Base-by-base conservation (phyloP, 768 basidiomycete species). In the Panaeolus papilionaceus region DNA sequence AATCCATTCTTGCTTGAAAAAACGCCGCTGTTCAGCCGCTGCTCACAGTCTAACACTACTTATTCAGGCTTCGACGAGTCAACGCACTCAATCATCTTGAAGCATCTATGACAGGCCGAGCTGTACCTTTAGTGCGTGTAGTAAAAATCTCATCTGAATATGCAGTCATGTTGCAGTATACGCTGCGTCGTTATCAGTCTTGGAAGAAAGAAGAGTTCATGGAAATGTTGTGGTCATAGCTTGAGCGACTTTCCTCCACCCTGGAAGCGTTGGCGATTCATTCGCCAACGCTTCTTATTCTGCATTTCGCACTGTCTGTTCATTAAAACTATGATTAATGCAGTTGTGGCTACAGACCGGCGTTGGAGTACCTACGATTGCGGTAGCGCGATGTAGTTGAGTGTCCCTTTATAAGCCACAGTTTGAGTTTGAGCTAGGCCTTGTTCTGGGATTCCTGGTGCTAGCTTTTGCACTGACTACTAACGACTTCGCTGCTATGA, bases 401-500 rank as follows among this genome's bases (percentile, higher is more conserved):
- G 47, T 23, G 10, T 14, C n/a, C 28, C 3, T 16, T 58, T 58
- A 58, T 33, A 58, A 58, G 1, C 54, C 54, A 44, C 14, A 44
- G 39, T 40, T 16, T 44, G 42, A 18, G 42, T 44, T 44, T 12
- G 42, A 44, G 42, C 5, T 18, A 44, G 42, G 42, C 18, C 18
- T 12, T 14, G 14, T 3, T 2, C 16, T 58, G 16, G 54, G 26
- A 49, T 20, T 7, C 16, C 28, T 37, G 33, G 33, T 58, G 28
- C 54, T n/a, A 9, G 26, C 20, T 26, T 33, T 7, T 28, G 20
- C 49, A 11, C 11, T 18, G 5, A 37, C n/a, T 58, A 33, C 54
- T 58, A 4, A 12, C 54, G 9, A 5, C 11, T 28, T 12, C 54
- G 10, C 33, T 37, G 63, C 61, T 28, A 73, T 73, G 70, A 69